Base-by-base conservation (phyloP, 2,329 filamentous ascomycete species). In the Verticillium isaacii region DNA sequence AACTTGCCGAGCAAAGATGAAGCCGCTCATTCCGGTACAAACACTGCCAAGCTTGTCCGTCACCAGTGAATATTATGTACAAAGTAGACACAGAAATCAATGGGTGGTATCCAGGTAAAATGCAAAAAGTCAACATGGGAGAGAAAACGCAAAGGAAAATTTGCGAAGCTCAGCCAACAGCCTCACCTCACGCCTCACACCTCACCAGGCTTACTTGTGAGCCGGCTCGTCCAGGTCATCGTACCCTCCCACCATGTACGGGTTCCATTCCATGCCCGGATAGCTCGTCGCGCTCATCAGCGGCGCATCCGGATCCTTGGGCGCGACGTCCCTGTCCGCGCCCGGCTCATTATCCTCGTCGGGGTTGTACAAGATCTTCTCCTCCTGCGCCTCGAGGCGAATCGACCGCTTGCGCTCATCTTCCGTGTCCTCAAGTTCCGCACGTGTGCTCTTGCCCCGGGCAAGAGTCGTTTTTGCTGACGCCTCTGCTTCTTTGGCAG, bases 241-340 rank as follows among this genome's bases (percentile, higher is more conserved):
- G 36, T 62, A 63, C n/a, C 60, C 59, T 8, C 63, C 61, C 7
- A 36, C 56, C 12, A 73, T 74, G 36, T 83, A 85, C 2, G 86
- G 86, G 67, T 84, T 84, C 87, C 88, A 91, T 71, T 90, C 88
- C 74, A 89, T 86, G 0, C 88, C 88, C 0, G 88, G 88, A 72
- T 90, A 91, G 69, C 83, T 87, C 14, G 86, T 88, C 7, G 87
- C 87, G 57, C 79, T 82, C 88, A 91, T 90, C 62, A 80, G 76
- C 14, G 83, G 81, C 69, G 76, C 71, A 15, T 80, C 77, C n/a
- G 80, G 77, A 36, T 78, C 75, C 50, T 76, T 73, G 57, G 68
- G 70, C 59, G 75, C 73, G 32, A 74, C 74, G 29, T 74, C 71
- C 7, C 73, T 74, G 9, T 74, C 70, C 54, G 71, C 63, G 7